Evolutionary conservation across 176 grass and related monocot species (phyloP), one percentile per base, ranked within the genome.

Genomic region (Hyparrhenia diplandra): DNA sequence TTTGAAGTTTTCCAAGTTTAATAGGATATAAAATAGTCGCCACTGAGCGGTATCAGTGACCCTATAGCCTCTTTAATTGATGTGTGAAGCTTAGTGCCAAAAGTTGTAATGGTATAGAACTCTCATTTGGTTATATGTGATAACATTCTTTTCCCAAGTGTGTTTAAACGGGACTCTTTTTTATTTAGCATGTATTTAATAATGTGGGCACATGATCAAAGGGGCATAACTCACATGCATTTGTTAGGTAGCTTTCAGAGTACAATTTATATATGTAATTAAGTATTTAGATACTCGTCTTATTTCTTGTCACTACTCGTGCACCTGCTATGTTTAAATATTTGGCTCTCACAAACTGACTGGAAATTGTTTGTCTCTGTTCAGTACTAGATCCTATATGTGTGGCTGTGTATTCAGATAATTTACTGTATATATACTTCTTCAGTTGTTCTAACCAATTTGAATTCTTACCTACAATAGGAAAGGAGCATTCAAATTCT

Each of bases 401-500:
- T n/a, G n/a, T n/a, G 4, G 13, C 8, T 55, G 64, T 27, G 43
- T 40, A 62, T 45, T 59, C 29, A 4, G 32, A 36, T 23, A 84
- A 69, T 36, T 20, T 36, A 36, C n/a, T 10, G 24, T 59, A 55
- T 1, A 47, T 46, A 43, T 36, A 80, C 59, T 85, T 81, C 24
- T 71, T 66, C 46, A 20, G 25, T 49, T 74, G 10, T 52, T 31
- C 23, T 85, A 13, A 73, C 40, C 5, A 37, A 27, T 64, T 72
- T 73, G 61, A 42, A 32, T 84, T 76, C 65, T 68, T 74, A 60
- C 34, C 12, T 68, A 45, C 31, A 58, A 80, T 29, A 89, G 89
- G 82, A 82, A 79, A 80, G 81, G 42, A n/a, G 17, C 25, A 70
- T 40, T 79, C 75, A 64, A 88, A 23, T 88, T 91, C 74, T 87